Base-by-base conservation (phyloP, 2,329 filamentous ascomycete genomes). In the Diaporthe sp. region DNA sequence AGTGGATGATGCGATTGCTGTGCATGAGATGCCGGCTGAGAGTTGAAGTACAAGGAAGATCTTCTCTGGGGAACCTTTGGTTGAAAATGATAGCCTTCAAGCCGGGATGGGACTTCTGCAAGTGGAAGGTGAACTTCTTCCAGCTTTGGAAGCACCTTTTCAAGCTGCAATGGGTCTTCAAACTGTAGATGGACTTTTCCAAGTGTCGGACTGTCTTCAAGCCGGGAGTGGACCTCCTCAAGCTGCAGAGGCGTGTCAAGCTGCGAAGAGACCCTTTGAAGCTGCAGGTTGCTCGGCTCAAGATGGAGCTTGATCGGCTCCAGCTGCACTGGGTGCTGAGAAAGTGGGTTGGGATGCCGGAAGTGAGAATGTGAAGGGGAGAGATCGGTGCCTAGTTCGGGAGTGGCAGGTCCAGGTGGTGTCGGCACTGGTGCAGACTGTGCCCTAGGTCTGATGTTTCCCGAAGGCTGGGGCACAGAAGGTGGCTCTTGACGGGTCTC, bases 311-410 rank as follows among this genome's bases (percentile, higher is more conserved):
- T 57, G 28, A 6, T 15, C 45, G 30, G 17, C n/a, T 61, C 71
- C 28, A 71, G 28, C 22, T 55, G 6, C 17, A 76, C 47, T 2
- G 74, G 74, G 72, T 76, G 74, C 54, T 74, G 72, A 30, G 58
- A 55, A 13, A 76, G 72, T 19, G 74, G 74, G 25, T 76, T 74
- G 35, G 72, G 68, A 25, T 76, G 74, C 9, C 73, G 50, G 15
- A 45, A 25, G 13, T 25, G 25, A 35, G n/a, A n/a, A 38, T 8
- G 28, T 40, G 66, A n/a, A 19, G 22, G 12, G n/a, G 64, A 40
- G n/a, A 47, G 35, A n/a, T 54, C 13, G 50, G 33, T 60, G 64
- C 25, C n/a, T 45, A 42, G 45, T 35, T 15, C 57, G 17, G 42
- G 17, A 50, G 71, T 12, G 52, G 70, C 35, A 33, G 35, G 19